Conservation (phyloP, 352 stramenopile species). For the Nothophytophthora sp. region DNA sequence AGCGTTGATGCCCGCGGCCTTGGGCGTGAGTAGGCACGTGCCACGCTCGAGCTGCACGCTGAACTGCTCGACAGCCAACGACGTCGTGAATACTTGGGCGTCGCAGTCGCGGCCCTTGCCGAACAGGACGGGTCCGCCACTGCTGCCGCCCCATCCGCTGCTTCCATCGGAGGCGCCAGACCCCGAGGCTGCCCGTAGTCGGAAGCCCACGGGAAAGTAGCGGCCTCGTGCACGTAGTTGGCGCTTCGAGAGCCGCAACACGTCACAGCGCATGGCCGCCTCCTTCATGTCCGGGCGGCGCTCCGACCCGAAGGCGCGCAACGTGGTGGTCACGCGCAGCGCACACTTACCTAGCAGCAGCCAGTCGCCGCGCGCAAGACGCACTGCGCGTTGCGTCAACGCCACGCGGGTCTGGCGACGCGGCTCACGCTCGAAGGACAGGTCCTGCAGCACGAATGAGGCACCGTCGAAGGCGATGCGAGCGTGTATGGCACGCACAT, state of each 20-base stretch:
- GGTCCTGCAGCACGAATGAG: conserved; percentile 71
- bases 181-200: conserved; percentile 34
- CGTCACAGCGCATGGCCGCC: conserved; percentile 59
- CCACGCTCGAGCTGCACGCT: conserved; percentile 62
- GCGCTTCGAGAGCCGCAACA: conserved; percentile 64
- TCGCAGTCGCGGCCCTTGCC: conserved; percentile 62
- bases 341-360: conserved; percentile 59
- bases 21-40: conserved; percentile 56
- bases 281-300: conserved; percentile 67
- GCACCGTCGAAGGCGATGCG: conserved; percentile 62
- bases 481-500: conserved; percentile 54
- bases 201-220: conserved; percentile 62
- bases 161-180: conserved; percentile 23
- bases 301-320: conserved; percentile 55
- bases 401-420: conserved; percentile 52
- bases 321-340: conserved; percentile 47
- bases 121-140: conserved; percentile 43
- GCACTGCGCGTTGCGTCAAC: conserved; percentile 40
- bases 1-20: conserved; percentile 60
- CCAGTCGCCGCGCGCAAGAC: conserved; percentile 57
- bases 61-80: conserved; percentile 67
- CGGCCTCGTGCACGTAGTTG: conserved; percentile 44
- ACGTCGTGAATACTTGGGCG: conserved; percentile 56
- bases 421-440: conserved; percentile 69
- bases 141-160: conserved; percentile 27